phyloP scores from a whole-genome alignment of 129 eudicot genomes.

The Arctium minus region DNA sequence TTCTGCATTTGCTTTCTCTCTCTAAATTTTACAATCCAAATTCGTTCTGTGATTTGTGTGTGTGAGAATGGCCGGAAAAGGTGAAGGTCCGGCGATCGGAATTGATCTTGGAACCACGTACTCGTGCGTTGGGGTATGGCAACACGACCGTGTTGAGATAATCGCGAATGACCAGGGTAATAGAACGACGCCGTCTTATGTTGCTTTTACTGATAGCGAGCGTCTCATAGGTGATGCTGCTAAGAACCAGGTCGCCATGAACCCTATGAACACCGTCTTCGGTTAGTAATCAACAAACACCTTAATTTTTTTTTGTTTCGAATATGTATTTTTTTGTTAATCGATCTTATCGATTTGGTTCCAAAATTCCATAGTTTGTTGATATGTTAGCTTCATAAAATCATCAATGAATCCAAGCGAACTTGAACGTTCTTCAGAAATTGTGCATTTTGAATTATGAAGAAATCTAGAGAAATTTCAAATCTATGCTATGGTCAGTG shows the following conservation, averaged over 20 bases:
- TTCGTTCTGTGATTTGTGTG: neutral
- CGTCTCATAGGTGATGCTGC: conserved; percentile 52
- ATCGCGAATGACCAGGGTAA: conserved; percentile 56
- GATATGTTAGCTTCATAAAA: neutral
- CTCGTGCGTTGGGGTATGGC: conserved; percentile 43
- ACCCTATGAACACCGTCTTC: conserved; percentile 48
- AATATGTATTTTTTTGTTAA: neutral
- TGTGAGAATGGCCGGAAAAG: conserved; percentile 33
- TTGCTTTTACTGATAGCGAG: conserved; percentile 48
- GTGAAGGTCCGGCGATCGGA: conserved; percentile 43
- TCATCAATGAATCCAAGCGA: neutral
- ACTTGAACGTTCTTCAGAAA: neutral
- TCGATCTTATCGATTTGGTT: neutral
- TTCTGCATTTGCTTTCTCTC: neutral
- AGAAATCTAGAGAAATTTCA: neutral
- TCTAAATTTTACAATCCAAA: neutral
- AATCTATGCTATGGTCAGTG: neutral
- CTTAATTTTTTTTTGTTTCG: neutral
- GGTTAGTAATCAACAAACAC: conserved; percentile 26
- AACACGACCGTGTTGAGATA: conserved; percentile 46
- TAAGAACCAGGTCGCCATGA: conserved; percentile 57
- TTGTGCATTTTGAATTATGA: neutral
- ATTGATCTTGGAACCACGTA: conserved; percentile 40
- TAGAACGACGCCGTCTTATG: conserved; percentile 57
- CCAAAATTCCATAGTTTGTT: neutral